A percentile compares a stretch with the other conserved stretches of the same genome.
Conservation (phyloP, 106 monocot genomes). For the Dendrobium chrysotoxum region DNA sequence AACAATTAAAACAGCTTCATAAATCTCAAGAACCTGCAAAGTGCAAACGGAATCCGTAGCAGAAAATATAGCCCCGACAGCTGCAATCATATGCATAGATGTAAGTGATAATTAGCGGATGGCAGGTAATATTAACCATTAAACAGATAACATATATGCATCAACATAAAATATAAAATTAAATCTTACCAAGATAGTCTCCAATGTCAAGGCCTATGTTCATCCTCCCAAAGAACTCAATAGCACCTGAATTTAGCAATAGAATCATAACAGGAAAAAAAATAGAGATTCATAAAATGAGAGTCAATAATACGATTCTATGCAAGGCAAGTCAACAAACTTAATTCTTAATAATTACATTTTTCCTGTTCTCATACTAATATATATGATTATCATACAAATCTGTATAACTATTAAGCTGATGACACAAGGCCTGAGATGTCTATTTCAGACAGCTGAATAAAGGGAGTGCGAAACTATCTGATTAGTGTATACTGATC, state of each 20-base stretch:
- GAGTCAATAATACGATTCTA: not conserved
- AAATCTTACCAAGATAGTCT: slow-evolving; percentile 81
- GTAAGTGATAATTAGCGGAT: slow-evolving; percentile 1
- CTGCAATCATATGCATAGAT: slow-evolving; percentile 34
- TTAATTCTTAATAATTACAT: not conserved
- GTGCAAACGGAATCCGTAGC: slow-evolving; percentile 99
- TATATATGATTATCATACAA: slow-evolving; percentile 1
- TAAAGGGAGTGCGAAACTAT: not conserved
- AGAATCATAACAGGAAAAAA: slow-evolving; percentile 8
- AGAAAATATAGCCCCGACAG: slow-evolving; percentile 94
- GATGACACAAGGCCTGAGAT: not conserved
- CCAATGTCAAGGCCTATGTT: slow-evolving; percentile 63
- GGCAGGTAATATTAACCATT: not conserved
- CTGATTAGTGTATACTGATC: not conserved
- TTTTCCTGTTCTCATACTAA: not conserved
- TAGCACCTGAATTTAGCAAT: slow-evolving; percentile 50
- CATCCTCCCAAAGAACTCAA: slow-evolving; percentile 56
- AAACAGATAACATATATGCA: not conserved
- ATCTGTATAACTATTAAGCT: not conserved
- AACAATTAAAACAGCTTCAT: not conserved
- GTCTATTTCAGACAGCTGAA: not conserved
- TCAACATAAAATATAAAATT: slow-evolving; percentile 3
- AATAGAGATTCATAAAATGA: not conserved
- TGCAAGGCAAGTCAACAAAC: not conserved
- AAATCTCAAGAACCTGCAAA: slow-evolving; percentile 56